These are phyloP conservation scores for Psilocybe tampanensis DNA, from an alignment of 768 basidiomycete genomes.

Conservation along the genomic window DNA sequence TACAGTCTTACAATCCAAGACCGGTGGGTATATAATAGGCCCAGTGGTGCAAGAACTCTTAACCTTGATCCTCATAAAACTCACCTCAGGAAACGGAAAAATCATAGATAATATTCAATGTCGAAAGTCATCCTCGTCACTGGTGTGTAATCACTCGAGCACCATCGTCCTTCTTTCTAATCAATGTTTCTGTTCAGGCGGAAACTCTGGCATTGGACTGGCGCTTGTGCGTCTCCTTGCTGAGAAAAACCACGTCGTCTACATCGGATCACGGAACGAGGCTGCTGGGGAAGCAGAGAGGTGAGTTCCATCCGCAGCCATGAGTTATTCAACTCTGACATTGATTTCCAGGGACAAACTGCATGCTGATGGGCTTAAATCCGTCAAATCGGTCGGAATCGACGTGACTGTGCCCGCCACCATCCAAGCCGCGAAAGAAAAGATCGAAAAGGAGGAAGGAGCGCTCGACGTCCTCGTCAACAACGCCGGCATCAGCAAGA, in stretches of 20 bases:
- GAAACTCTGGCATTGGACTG: slow-evolving; percentile 49
- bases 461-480: slow-evolving; percentile 47
- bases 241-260: slow-evolving; percentile 44
- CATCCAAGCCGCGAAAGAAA: slow-evolving; percentile 35
- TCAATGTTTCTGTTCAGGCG: slow-evolving; percentile 27
- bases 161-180: background rate
- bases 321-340: background rate
- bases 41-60: no score
- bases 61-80: no score
- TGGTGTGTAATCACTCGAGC: slow-evolving; percentile 24
- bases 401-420: slow-evolving; percentile 40
- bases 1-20: no score
- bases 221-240: slow-evolving; percentile 46
- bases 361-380: slow-evolving; percentile 28
- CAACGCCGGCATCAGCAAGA: slow-evolving; percentile 38
- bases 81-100: no score
- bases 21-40: no score
- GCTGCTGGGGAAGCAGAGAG: slow-evolving; percentile 39
- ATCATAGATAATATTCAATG: slow-evolving; percentile 14
- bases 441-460: slow-evolving; percentile 41
- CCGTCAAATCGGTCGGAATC: slow-evolving; percentile 37
- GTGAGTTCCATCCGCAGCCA: slow-evolving; percentile 31
- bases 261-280: slow-evolving; percentile 43
- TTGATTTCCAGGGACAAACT: slow-evolving; percentile 27
- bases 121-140: slow-evolving; percentile 43